These are phyloP conservation scores for Setaria italica DNA, from an alignment of 202 grass and related monocot genomes.

Conservation along the genomic window DNA sequence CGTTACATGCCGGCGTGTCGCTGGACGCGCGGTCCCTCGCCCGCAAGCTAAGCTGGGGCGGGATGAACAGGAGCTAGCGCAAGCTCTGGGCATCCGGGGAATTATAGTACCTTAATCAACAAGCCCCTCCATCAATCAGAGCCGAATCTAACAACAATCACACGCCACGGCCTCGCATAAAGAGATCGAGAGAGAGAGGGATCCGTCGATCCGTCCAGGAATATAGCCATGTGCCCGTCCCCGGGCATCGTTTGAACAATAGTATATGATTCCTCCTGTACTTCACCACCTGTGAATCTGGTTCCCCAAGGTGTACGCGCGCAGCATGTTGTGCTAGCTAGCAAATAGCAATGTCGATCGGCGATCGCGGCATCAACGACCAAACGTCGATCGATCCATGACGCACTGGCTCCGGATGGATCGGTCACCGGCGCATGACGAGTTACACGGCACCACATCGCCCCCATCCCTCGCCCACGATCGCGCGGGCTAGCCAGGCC, in stretches of 20 bases:
- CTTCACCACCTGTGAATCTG: not conserved
- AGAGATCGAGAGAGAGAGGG: not conserved
- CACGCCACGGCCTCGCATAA: not conserved
- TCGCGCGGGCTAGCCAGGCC: not conserved
- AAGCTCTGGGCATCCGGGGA: not conserved
- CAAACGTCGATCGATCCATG: not conserved
- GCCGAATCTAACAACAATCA: constrained; percentile 4
- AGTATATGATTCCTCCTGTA: not conserved
- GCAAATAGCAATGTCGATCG: not conserved
- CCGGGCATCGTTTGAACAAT: not conserved
- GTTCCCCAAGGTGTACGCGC: not conserved
- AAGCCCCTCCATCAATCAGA: not conserved
- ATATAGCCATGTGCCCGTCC: constrained; percentile 54
- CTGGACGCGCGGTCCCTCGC: constrained; percentile 1
- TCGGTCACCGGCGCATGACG: not conserved
- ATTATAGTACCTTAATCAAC: constrained; percentile 27
- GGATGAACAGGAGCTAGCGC: not conserved
- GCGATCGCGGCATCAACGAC: not conserved
- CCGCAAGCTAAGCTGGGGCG: not conserved
- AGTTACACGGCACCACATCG: constrained; percentile 29
- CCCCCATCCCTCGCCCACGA: constrained; percentile 39
- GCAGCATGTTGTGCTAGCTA: not conserved
- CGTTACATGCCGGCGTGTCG: constrained; percentile 22
- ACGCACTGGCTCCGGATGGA: not conserved
- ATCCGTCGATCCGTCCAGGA: constrained; percentile 11